phyloP scores from a whole-genome alignment of 345 rosid genomes.

The Eutrema heterophyllum region DNA sequence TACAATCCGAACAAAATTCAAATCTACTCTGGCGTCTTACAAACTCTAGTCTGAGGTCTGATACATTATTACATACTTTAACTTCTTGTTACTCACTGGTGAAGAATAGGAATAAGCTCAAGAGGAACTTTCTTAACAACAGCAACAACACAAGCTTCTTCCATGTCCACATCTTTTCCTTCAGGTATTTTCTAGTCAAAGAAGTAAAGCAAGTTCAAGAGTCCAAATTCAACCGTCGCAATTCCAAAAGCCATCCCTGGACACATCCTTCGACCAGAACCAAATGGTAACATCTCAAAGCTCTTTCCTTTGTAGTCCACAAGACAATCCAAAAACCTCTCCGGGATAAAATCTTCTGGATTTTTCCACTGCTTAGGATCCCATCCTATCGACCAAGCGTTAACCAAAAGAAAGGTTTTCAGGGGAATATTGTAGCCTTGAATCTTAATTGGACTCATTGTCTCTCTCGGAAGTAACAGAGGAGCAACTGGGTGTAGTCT shows the following conservation, averaged over 20 bases:
- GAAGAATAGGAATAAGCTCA: background rate
- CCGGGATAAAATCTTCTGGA: constrained; percentile 14
- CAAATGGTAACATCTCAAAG: constrained; percentile 15
- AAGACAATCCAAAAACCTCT: constrained; percentile 2
- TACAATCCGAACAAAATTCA: no score
- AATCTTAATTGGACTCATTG: constrained; percentile 32
- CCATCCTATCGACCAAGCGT: background rate
- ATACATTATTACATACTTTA: background rate
- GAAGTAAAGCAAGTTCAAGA: constrained; percentile 14
- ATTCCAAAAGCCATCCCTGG: constrained; percentile 23
- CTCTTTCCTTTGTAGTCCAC: constrained; percentile 14
- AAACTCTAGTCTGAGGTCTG: background rate
- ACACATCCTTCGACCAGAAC: constrained; percentile 23
- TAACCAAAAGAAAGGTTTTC: background rate
- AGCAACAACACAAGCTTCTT: constrained; percentile 2
- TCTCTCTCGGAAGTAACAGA: constrained; percentile 45
- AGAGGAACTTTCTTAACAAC: constrained; percentile 12
- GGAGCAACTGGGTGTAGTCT: constrained; percentile 44
- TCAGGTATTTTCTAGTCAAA: constrained; percentile 10
- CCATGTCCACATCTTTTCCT: constrained; percentile 5
- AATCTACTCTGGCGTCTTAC: no score
- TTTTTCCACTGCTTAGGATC: background rate
- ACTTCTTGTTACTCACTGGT: background rate
- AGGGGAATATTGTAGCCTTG: constrained; percentile 5
- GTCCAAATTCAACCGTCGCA: constrained; percentile 10